Evolutionary conservation across 2,329 filamentous ascomycete species (phyloP).

Genomic region (Cryphonectria japonica): DNA sequence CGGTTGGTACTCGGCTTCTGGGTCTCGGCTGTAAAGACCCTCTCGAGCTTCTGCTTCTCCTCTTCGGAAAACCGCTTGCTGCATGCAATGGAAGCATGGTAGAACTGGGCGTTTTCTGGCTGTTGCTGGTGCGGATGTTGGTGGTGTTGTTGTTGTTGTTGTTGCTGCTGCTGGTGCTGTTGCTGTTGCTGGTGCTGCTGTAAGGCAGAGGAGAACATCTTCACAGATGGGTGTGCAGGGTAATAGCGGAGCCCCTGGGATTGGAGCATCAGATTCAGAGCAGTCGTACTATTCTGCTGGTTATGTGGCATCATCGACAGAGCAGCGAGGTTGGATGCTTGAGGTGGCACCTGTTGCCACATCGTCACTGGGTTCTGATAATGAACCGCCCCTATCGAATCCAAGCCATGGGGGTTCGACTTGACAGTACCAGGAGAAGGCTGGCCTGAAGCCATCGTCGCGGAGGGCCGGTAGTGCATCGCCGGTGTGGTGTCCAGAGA

Average conservation of each 20-base stretch:
- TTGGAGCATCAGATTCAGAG: constrained; percentile 26
- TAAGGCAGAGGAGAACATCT: constrained; percentile 25
- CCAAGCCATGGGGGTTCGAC: constrained; percentile 12
- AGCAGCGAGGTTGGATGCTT: constrained; percentile 15
- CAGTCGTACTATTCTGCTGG: constrained; percentile 22
- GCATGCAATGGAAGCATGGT: constrained; percentile 26
- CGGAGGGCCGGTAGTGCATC: constrained; percentile 21
- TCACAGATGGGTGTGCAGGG: constrained; percentile 23
- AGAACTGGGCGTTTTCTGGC: constrained; percentile 24
- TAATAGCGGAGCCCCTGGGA: constrained; percentile 27
- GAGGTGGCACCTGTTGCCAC: constrained; percentile 26
- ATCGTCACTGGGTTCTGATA: constrained; percentile 24
- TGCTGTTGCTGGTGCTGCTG: neutral
- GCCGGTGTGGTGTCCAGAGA: constrained; percentile 25
- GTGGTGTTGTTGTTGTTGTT: neutral
- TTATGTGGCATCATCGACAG: constrained; percentile 28
- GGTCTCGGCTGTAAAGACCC: constrained; percentile 30
- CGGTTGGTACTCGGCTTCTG: constrained; percentile 30
- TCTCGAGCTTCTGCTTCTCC: constrained; percentile 29
- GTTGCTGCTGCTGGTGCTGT: constrained; percentile 1
- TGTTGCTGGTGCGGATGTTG: constrained; percentile 12
- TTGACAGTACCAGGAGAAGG: constrained; percentile 1
- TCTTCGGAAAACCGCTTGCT: constrained; percentile 30
- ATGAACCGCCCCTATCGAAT: constrained; percentile 20
- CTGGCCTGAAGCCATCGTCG: neutral